Percentiles rank a stretch among this genome's conserved stretches.
Evolutionary conservation across 2,329 filamentous ascomycete species (phyloP).

Genomic region (Ophiocordyceps unilateralis): DNA sequence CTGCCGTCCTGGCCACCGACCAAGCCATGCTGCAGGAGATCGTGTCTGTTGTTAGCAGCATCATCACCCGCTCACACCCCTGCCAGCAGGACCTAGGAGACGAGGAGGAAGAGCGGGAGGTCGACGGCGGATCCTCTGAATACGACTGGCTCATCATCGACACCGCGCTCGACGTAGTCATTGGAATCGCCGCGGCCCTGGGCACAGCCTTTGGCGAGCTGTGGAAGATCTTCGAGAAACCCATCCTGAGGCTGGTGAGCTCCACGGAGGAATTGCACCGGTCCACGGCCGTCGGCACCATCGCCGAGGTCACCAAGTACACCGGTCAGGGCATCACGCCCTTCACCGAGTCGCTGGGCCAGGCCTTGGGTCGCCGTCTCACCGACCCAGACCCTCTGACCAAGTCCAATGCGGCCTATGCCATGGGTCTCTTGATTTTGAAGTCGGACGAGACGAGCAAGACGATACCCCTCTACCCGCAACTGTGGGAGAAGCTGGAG

Average conservation of each 20-base stretch:
- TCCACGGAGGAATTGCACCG: slow-evolving; percentile 78
- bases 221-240: slow-evolving; percentile 94
- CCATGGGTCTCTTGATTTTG: slow-evolving; percentile 67
- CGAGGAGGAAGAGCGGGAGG: slow-evolving; percentile 58
- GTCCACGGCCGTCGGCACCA: slow-evolving; percentile 75
- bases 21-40: slow-evolving; percentile 55
- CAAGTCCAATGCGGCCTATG: slow-evolving; percentile 91
- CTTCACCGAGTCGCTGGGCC: slow-evolving; percentile 60
- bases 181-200: slow-evolving; percentile 66
- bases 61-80: slow-evolving; percentile 80
- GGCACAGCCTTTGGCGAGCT: slow-evolving; percentile 69
- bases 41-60: slow-evolving; percentile 54
- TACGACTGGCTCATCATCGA: slow-evolving; percentile 97
- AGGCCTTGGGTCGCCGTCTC: slow-evolving; percentile 70
- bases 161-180: slow-evolving; percentile 80
- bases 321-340: slow-evolving; percentile 70
- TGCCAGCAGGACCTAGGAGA: slow-evolving; percentile 84
- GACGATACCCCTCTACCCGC: slow-evolving; percentile 59
- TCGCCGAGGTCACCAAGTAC: slow-evolving; percentile 77
- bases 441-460: slow-evolving; percentile 55
- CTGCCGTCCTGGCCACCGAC: slow-evolving; percentile 60
- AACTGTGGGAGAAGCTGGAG: slow-evolving; percentile 74
- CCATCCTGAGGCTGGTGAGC: slow-evolving; percentile 71
- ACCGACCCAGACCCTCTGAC: slow-evolving; percentile 80
- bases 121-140: slow-evolving; percentile 67